Evolutionary conservation across 495 filamentous ascomycete genomes (phyloP).

Genomic region (Penicillium parvum): DNA sequence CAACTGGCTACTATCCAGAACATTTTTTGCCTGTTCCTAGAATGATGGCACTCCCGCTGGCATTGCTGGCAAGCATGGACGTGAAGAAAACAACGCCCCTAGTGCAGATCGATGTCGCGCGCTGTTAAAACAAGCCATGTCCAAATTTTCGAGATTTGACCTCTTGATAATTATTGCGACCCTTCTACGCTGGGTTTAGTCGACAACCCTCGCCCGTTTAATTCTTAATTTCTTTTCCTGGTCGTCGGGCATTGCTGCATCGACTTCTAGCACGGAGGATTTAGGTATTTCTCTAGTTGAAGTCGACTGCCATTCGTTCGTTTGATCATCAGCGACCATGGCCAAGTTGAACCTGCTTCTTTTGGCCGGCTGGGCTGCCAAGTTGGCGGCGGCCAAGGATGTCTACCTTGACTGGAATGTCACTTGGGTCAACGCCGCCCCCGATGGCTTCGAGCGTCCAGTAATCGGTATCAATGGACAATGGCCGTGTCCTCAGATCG

Average conservation of each 20-base stretch:
- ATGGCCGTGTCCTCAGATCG: constrained; percentile 71
- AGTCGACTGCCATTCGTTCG: constrained; percentile 16
- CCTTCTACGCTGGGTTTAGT: constrained; percentile 14
- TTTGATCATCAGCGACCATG: constrained; percentile 17
- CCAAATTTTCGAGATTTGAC: background rate
- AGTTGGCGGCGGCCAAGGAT: constrained; percentile 27
- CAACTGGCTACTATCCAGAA: background rate
- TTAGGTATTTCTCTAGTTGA: constrained; percentile 16
- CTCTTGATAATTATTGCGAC: constrained; percentile 8
- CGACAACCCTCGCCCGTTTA: constrained; percentile 11
- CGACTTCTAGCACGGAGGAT: constrained; percentile 15
- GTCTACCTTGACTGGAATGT: constrained; percentile 62
- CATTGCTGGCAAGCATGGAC: constrained; percentile 2
- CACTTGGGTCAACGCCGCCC: constrained; percentile 75
- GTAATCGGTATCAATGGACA: constrained; percentile 78
- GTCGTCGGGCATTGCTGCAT: constrained; percentile 5
- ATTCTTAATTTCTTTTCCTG: constrained; percentile 6
- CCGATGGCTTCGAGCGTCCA: constrained; percentile 67
- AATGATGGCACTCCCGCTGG: constrained; percentile 10
- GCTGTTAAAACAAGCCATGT: constrained; percentile 10
- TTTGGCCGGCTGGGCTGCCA: constrained; percentile 20
- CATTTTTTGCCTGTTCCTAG: constrained; percentile 8
- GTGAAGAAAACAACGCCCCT: constrained; percentile 18
- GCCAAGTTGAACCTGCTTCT: constrained; percentile 19
- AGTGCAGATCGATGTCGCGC: constrained; percentile 14